Conservation (phyloP, 768 basidiomycete species). For the Suillus spraguei region DNA sequence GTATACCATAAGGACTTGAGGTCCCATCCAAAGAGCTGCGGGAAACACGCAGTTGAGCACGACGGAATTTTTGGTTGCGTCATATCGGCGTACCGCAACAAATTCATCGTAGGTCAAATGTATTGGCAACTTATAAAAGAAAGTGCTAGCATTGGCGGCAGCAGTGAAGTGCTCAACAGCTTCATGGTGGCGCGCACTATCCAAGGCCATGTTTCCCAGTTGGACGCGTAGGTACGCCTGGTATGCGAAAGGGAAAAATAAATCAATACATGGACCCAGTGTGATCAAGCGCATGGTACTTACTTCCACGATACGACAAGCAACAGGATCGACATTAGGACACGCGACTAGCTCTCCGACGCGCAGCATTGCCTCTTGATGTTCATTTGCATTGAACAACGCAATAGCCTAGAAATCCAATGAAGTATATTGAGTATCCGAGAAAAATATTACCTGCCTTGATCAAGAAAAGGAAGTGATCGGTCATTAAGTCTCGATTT, state of each 20-base stretch:
- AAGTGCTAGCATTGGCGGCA: background rate
- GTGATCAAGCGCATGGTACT: background rate
- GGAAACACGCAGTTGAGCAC: too few species aligned
- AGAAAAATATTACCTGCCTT: background rate
- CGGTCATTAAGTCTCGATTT: too few species aligned
- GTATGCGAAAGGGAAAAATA: background rate
- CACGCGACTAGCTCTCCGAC: background rate
- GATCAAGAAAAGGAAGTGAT: too few species aligned
- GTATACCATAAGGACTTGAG: too few species aligned
- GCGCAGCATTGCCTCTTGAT: background rate
- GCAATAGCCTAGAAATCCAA: background rate
- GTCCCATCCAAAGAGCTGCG: too few species aligned
- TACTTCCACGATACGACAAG: background rate
- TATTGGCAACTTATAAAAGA: background rate
- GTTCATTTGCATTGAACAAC: background rate
- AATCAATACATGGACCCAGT: background rate
- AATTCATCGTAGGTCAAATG: background rate
- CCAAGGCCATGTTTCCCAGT: background rate
- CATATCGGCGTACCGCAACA: background rate
- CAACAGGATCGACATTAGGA: background rate
- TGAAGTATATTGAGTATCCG: background rate
- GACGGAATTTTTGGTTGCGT: too few species aligned
- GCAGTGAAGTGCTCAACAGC: background rate
- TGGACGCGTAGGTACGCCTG: background rate
- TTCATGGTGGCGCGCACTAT: background rate